Base-by-base conservation (phyloP, 169 alveolate species). In the Neospora caninum region DNA sequence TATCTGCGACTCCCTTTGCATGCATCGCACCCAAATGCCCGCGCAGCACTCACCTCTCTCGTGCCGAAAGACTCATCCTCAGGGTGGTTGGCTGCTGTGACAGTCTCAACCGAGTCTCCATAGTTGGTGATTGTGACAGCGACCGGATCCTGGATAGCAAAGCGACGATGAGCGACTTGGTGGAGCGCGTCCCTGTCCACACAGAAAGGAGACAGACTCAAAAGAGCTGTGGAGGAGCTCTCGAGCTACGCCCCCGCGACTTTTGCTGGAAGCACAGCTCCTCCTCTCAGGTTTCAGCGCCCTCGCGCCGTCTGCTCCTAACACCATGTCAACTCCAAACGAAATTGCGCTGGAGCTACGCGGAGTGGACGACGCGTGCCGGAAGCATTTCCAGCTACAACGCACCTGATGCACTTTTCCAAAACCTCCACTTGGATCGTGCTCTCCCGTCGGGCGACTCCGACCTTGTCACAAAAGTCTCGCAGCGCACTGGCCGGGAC, bases 391-490 rank as follows among this genome's bases (percentile, higher is more conserved):
- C 18, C 58, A 49, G 18, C 58, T 13, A 22, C 10, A 29, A 27
- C 98, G 49, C 97, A 97, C 97, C 99, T 97, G 34, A 98, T 98
- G 94, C 99, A 98, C 93, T 98, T 97, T 93, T 99, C 99, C 34
- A 99, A 94, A n/a, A 99, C 96, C 73, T 98, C 98, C 78, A 98
- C 95, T 20, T 98, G 97, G 36, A 99, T 98, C 87, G 98, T 96
- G 96, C 98, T 98, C 93, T 98, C 99, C 87, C 99, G 97, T 92
- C 99, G 98, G 6, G 99, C 98, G 20, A 99, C 99, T 16, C 99
- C 99, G 29, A 99, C 98, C 83, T 96, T 96, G 89, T 98, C 98
- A 94, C 99, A 97, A 95, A 98, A 98, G 91, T 97, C 96, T 91
- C 92, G 88, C n/a, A 88, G 31, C 31, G 96, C 98, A 73, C 96